phyloP scores from a whole-genome alignment of 352 stramenopile species.

The Pythium graminicola region DNA sequence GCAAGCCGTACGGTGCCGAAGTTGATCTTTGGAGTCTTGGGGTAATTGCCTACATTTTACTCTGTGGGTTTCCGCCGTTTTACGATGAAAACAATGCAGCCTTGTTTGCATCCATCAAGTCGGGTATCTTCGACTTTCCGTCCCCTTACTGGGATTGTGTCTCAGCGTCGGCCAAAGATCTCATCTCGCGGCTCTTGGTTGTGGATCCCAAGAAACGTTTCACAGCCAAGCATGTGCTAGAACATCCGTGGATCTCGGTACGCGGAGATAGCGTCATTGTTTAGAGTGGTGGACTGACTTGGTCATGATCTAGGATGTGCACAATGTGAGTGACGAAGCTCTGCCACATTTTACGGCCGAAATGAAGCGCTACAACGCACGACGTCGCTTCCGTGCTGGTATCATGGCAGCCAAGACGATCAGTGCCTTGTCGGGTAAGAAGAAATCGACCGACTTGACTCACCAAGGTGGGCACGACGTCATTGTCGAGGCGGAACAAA shows the following conservation, averaged over 20 bases:
- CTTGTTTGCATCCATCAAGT: conserved; percentile 87
- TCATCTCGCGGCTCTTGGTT: conserved; percentile 88
- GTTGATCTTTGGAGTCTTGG: conserved; percentile 95
- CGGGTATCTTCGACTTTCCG: conserved; percentile 87
- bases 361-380: conserved; percentile 86
- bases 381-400: conserved; percentile 64
- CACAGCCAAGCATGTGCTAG: conserved; percentile 75
- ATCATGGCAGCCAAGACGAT: conserved; percentile 81
- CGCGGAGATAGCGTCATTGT: neutral
- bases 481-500: conserved; percentile 15
- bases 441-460: conserved; percentile 42
- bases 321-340: conserved; percentile 59
- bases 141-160: conserved; percentile 94
- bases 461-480: conserved; percentile 10
- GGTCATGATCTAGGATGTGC: conserved; percentile 33
- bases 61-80: conserved; percentile 95
- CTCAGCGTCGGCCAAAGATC: conserved; percentile 86
- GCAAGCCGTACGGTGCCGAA: conserved; percentile 89
- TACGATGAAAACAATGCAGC: conserved; percentile 91
- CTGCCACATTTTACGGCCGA: conserved; percentile 87
- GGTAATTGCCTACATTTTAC: conserved; percentile 95
- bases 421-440: conserved; percentile 34
- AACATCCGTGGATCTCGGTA: conserved; percentile 82
- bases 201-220: conserved; percentile 88
- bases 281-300: too few species aligned